phyloP scores from a whole-genome alignment of 1,284 basidiomycete species.

The Trichosporon faecale region DNA sequence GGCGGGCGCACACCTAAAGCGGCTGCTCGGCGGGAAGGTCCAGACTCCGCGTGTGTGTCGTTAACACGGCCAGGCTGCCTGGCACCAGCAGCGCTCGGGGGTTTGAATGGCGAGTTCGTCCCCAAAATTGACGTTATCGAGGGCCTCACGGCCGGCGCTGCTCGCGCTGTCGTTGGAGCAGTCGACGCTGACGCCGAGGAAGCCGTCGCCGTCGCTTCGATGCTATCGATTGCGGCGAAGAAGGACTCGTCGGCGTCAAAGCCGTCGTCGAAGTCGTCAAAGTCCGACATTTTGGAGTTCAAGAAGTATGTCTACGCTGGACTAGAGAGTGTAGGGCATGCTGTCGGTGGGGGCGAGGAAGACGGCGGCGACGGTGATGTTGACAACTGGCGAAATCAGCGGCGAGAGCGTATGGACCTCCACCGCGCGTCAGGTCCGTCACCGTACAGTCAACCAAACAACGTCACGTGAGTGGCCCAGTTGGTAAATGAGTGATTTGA shows the following conservation, averaged over 20 bases:
- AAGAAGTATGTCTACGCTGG: neutral
- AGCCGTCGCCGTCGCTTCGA: slow-evolving; percentile 30
- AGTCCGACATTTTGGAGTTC: slow-evolving; percentile 21
- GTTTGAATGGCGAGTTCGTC: slow-evolving; percentile 5
- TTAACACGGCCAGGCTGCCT: neutral
- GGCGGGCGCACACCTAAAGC: slow-evolving; percentile 21
- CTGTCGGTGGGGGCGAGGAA: neutral
- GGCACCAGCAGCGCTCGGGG: neutral
- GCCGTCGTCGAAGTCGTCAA: slow-evolving; percentile 33
- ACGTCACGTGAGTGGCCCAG: neutral
- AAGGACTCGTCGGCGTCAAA: slow-evolving; percentile 46
- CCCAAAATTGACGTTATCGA: neutral
- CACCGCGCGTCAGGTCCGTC: neutral
- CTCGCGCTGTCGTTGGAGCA: neutral
- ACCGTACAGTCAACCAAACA: slow-evolving; percentile 11
- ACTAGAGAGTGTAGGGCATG: neutral
- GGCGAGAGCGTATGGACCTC: neutral
- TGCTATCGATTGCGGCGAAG: slow-evolving; percentile 40
- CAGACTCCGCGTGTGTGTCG: slow-evolving; percentile 15
- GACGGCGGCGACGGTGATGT: neutral
- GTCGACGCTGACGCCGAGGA: neutral
- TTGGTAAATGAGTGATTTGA: too few species aligned
- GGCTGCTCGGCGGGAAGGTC: slow-evolving; percentile 14
- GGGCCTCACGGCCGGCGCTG: neutral
- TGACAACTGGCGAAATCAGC: neutral